Percentiles rank a stretch among this genome's conserved stretches.
phyloP scores from a whole-genome alignment of 1,284 basidiomycete genomes.

The Mycosarcoma maydis region DNA sequence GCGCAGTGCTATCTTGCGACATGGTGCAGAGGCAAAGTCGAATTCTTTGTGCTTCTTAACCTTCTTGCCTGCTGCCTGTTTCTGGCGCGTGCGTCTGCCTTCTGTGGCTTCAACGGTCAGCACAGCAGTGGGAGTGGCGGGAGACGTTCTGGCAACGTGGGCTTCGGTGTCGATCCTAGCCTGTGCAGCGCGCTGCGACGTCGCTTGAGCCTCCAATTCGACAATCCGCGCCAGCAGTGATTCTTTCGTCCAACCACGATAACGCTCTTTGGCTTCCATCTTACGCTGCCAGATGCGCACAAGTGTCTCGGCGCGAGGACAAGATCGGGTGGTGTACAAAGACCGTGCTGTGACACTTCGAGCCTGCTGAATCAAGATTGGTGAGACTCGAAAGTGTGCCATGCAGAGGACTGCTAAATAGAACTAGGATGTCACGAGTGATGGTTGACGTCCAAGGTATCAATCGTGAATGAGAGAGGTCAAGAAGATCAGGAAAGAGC shows the following conservation, averaged over 20 bases:
- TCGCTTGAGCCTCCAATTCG: constrained; percentile 46
- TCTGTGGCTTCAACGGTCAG: too few relatives aligned
- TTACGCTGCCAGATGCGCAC: constrained; percentile 28
- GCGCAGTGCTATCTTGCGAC: constrained; percentile 88
- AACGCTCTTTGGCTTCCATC: constrained; percentile 49
- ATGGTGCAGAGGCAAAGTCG: constrained; percentile 75
- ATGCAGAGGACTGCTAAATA: constrained; percentile 3
- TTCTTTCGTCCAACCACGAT: constrained; percentile 45
- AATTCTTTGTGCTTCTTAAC: constrained; percentile 67
- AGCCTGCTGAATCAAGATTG: neutral
- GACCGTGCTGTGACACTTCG: neutral
- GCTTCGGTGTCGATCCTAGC: neutral
- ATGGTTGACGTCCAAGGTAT: neutral
- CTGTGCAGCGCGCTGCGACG: constrained; percentile 12
- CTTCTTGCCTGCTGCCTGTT: constrained; percentile 17
- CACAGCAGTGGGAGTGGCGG: neutral
- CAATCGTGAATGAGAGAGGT: neutral
- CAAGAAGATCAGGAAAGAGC: neutral
- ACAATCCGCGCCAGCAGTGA: constrained; percentile 50
- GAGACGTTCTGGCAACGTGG: neutral
- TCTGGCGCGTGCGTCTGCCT: neutral
- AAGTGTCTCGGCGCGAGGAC: neutral
- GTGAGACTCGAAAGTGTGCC: neutral
- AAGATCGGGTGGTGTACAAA: neutral
- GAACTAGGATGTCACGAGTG: neutral